Base-by-base conservation (phyloP, 208 protist species). In the Wallacemonas rigidus region DNA sequence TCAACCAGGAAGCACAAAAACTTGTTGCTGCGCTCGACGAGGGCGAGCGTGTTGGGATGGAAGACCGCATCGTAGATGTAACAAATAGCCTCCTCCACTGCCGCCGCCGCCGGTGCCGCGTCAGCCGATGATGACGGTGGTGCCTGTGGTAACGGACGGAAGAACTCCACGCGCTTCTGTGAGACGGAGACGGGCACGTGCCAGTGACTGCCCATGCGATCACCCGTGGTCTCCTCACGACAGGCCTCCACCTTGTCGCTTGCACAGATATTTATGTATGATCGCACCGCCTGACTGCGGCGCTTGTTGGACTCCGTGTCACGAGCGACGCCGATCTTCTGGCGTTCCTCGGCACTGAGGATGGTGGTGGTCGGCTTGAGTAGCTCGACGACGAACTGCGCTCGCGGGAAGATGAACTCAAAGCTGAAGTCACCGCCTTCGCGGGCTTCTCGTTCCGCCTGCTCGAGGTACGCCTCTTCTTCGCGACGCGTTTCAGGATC, bases 1-100 rank as follows among this genome's bases (percentile, higher is more conserved):
- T 97, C 91, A 2, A 93, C 86, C 45, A 97, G 77, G 73, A 97
- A 97, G 79, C 85, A 93, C 73, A 95, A 77, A 75, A 97, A 97
- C 12, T 78, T 75, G 40, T 82, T 67, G 72, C 90, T 96, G 26
- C 81, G 82, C 57, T 95, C 80, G 14, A 90, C 82, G 43, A 97
- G 76, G 12, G 76, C 55, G 35, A 94, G 58, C 45, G 93, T 95
- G 45, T 81, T 51, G 0, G 93, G 91, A 74, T 97, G 89, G 65
- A 93, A 97, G 12, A 95, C 91, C 12, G 90, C 93, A 64, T 97
- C 93, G 78, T 93, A 89, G 36, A 95, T 82, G 51, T 88, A 80
- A 56, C 87, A 91, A 43, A 82, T 44, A 53, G 14, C 43, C n/a
- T 60, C 73, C 5, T 70, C 69, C 41, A 17, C 51, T 38, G 53